Percentiles rank a stretch among this genome's conserved stretches.
Evolutionary conservation across 2,329 filamentous ascomycete species (phyloP).

Genomic region (Cytospora mali): DNA sequence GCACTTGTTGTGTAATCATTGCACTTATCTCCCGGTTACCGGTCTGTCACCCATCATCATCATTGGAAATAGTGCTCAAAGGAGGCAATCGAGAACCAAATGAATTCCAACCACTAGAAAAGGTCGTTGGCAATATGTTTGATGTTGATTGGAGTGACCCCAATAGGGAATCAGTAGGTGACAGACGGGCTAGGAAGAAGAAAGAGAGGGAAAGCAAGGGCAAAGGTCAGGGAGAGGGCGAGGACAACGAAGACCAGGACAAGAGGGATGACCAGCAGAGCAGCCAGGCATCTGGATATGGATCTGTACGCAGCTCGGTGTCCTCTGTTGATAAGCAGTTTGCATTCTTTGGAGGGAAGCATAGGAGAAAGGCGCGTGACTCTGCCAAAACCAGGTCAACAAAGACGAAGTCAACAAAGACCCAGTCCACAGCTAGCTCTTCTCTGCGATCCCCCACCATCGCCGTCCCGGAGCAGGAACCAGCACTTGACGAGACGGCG

Average conservation of each 20-base stretch:
- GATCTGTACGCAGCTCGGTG: slow-evolving; percentile 48
- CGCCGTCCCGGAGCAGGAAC: slow-evolving; percentile 9
- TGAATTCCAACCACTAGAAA: slow-evolving; percentile 18
- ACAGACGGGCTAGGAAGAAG: slow-evolving; percentile 54
- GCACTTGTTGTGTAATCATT: background rate
- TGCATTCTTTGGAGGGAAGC: slow-evolving; percentile 48
- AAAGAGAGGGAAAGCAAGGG: slow-evolving; percentile 39
- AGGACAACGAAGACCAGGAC: slow-evolving; percentile 31
- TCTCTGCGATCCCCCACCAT: slow-evolving; percentile 24
- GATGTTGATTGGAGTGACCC: slow-evolving; percentile 63
- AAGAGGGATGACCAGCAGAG: slow-evolving; percentile 35
- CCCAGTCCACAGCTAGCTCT: slow-evolving; percentile 18
- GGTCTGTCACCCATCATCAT: background rate
- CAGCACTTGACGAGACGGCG: background rate
- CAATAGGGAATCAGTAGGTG: slow-evolving; percentile 53
- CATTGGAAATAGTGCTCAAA: background rate
- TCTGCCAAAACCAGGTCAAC: slow-evolving; percentile 32
- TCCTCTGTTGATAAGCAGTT: slow-evolving; percentile 46
- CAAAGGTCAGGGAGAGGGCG: slow-evolving; percentile 24
- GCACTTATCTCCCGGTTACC: background rate
- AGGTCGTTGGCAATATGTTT: slow-evolving; percentile 49
- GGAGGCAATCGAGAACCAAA: background rate
- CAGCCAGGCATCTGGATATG: slow-evolving; percentile 35
- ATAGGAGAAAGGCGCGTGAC: slow-evolving; percentile 38
- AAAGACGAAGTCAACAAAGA: background rate